Evolutionary conservation across 2,329 filamentous ascomycete species (phyloP), one percentile per base, ranked within the genome.

Genomic region (Keithomyces neogunnii): DNA sequence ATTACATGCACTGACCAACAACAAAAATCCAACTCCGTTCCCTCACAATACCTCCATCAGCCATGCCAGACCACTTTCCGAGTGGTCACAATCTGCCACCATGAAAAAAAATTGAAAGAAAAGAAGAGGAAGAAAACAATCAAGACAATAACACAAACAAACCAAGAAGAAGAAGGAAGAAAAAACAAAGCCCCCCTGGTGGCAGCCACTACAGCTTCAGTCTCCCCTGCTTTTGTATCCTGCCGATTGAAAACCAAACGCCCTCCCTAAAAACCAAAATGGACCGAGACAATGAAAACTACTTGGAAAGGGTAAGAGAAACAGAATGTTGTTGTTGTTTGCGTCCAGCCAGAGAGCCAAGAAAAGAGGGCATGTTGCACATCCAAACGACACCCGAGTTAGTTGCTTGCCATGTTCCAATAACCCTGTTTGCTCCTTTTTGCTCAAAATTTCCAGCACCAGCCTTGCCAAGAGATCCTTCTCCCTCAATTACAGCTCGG

Each of bases 251-350:
- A 52, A 42, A 35, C 47, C 44, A 40, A 55, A 52, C 51, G 44
- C 47, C 51, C 36, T 44, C 40, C 40, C 40, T 44, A 44, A 10
- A 28, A 52, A 44, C 43, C 51, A 55, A 51, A 48, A 50, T 48
- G 35, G 50, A 45, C 19, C 19, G 19, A 19, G 19, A 19, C 19
- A 19, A 19, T 19, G 19, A 19, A 19, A 19, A 51, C 36, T 44
- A 51, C n/a, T 54, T 51, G 50, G 42, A 51, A 53, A 43, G 48
- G 32, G 35, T 51, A 47, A 50, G 31, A 51, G 49, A 51, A 55
- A 43, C 46, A n/a, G 38, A 8, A 13, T 40, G 19, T 9, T 26
- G 19, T 29, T 43, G 40, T 49, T 40, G 19, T 9, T 26, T 40
- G 33, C 39, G 40, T 49, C 40, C 28, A 28, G n/a, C 40, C n/a